A percentile compares a stretch with the other conserved stretches of the same genome.
Evolutionary conservation across 75 land plant species (phyloP).

Genomic region (Pseudotsuga menziesii): DNA sequence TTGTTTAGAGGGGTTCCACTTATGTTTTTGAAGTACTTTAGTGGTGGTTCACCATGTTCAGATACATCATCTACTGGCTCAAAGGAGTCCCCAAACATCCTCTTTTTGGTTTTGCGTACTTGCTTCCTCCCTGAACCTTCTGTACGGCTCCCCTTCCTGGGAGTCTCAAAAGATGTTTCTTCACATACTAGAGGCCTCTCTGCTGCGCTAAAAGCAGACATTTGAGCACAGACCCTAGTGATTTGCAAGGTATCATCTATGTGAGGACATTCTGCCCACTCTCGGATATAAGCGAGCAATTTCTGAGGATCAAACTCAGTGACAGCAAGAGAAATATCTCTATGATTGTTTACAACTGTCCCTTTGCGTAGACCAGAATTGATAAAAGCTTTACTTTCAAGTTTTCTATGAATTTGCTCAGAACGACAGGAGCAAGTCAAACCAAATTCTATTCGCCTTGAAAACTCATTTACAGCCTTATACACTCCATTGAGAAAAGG

Average conservation of each 20-base stretch:
- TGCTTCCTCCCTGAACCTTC: background rate
- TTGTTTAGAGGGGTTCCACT: background rate
- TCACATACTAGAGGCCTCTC: background rate
- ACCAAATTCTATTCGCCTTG: conserved; percentile 42
- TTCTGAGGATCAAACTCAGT: conserved; percentile 39
- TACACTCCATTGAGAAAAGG: conserved; percentile 36
- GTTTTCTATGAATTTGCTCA: conserved; percentile 15
- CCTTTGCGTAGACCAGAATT: conserved; percentile 45
- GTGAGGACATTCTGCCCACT: conserved; percentile 32
- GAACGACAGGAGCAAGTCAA: conserved; percentile 43
- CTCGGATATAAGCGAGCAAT: conserved; percentile 32
- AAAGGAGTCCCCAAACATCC: background rate
- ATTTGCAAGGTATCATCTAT: background rate
- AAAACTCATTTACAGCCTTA: conserved; percentile 46
- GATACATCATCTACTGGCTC: background rate
- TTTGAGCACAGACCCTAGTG: background rate
- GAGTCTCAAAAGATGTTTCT: background rate
- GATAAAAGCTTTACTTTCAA: conserved; percentile 25
- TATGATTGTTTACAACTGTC: conserved; percentile 15
- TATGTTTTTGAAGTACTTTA: background rate
- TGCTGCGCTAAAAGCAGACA: background rate
- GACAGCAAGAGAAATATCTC: conserved; percentile 13
- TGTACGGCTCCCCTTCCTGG: background rate
- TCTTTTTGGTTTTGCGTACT: background rate
- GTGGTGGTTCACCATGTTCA: background rate